These are phyloP conservation scores for Penicillium psychrofluorescens DNA, from an alignment of 495 filamentous ascomycete species.

Conservation along the genomic window DNA sequence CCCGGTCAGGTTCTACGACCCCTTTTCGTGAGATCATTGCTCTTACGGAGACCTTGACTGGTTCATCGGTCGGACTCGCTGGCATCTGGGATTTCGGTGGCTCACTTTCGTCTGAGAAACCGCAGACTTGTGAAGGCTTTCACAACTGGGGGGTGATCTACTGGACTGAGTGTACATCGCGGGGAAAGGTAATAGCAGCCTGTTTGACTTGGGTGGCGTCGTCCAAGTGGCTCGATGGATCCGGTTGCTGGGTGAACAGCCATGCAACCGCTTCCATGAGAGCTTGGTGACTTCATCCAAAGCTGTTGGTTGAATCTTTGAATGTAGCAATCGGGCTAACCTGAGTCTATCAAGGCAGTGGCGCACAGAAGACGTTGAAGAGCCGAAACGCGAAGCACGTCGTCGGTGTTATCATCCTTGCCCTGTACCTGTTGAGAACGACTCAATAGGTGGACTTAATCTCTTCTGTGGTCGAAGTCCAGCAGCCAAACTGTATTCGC, in stretches of 20 bases:
- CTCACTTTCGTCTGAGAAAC: constrained; percentile 12
- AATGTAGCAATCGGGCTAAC: constrained; percentile 3
- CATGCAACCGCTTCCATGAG: no score
- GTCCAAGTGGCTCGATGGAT: neutral
- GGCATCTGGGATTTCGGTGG: constrained; percentile 19
- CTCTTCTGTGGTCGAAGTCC: constrained; percentile 7
- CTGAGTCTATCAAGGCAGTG: neutral
- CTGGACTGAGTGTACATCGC: constrained; percentile 6
- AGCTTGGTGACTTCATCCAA: no score
- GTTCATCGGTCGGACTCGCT: constrained; percentile 39
- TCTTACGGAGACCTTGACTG: constrained; percentile 45
- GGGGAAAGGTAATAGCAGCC: constrained; percentile 32
- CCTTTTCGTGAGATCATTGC: constrained; percentile 29
- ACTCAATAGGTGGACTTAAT: neutral
- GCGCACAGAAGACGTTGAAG: no score
- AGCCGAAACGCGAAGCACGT: no score
- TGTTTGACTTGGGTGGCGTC: neutral
- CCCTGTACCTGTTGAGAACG: neutral
- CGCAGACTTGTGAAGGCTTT: constrained; percentile 25
- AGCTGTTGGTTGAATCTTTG: neutral
- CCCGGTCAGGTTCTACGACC: constrained; percentile 29
- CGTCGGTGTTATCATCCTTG: neutral
- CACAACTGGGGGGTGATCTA: constrained; percentile 18
- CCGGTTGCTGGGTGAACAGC: no score
- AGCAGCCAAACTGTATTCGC: constrained; percentile 59